Evolutionary conservation across 202 grass and related monocot genomes (phyloP).

Genomic region (Setaria viridis): DNA sequence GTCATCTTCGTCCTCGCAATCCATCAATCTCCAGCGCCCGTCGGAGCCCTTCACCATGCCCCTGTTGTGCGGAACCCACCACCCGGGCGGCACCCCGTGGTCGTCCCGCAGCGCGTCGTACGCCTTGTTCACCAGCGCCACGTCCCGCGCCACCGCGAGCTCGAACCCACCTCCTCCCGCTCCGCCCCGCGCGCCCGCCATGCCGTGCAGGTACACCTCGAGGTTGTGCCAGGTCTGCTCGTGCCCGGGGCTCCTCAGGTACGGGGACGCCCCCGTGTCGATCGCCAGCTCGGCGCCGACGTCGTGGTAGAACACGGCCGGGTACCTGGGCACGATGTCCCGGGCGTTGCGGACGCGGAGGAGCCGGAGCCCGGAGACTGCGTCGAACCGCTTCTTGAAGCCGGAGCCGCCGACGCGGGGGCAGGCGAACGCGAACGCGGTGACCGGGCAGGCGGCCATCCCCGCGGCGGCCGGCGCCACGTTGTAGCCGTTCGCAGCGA

Average conservation of each 20-base stretch:
- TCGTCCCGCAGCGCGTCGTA: constrained; percentile 56
- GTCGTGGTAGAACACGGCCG: constrained; percentile 51
- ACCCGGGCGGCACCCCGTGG: constrained; percentile 47
- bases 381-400: constrained; percentile 56
- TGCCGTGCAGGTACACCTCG: constrained; percentile 67
- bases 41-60: constrained; percentile 48
- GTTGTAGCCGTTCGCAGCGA: constrained; percentile 58
- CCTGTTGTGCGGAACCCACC: constrained; percentile 63
- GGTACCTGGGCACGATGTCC: constrained; percentile 65
- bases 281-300: constrained; percentile 59
- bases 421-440: constrained; percentile 66
- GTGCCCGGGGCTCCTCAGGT: constrained; percentile 54
- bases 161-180: constrained; percentile 27
- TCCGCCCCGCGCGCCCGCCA: constrained; percentile 43
- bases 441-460: constrained; percentile 21
- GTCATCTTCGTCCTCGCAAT: constrained; percentile 50
- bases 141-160: constrained; percentile 58
- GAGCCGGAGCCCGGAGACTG: constrained; percentile 25
- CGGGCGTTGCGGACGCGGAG: constrained; percentile 60
- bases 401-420: constrained; percentile 57
- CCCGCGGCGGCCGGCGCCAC: neutral
- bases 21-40: constrained; percentile 55
- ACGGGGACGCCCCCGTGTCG: constrained; percentile 57
- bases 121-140: constrained; percentile 65
- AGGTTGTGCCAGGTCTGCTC: constrained; percentile 59